Base-by-base conservation (phyloP, 78 protist genomes). In the Dictyostelium discoideum region DNA sequence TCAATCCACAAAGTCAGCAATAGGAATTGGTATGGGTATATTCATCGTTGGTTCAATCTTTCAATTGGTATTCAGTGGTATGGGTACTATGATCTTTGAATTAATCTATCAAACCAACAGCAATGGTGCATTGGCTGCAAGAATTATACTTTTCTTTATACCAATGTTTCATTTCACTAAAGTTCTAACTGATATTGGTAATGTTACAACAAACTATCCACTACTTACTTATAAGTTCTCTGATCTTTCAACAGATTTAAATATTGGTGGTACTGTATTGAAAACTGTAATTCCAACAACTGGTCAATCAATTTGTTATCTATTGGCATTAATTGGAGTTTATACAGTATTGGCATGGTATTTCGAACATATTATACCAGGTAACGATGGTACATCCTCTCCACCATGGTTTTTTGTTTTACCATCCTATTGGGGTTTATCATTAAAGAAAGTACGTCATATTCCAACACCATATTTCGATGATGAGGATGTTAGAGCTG, bases 321-420 rank as follows among this genome's bases (percentile, higher is more conserved):
- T 90, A 5, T 0, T 90, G 5, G 74, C 63, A 9, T 48, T 85
- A 3, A 6, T 76, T 9, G 42, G 83, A 29, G 77, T 40, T 8
- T 89, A 85, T 83, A 57, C 69, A 29, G 24, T 84, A 39, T 24
- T 88, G 10, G 88, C 94, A 22, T 95, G 97, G 97, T 95, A 95
- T 79, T 95, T 95, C 76, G 97, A 95, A 11, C 88, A 95, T 78
- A 77, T 95, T 9, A 76, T 95, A 10, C 94, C 97, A 22, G 96
- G 96, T 40, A 84, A 95, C 29, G 95, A 95, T 57, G 97, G 97
- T 40, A 85, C 63, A 39, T 78, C 94, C 2, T n/a, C 73, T 24
- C 94, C 94, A 57, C 92, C 92, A 9, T 95, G 82, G 81, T 95
- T 95, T 67, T 85, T 85, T 60, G 24, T 88, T 14, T 5, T 83